These are phyloP conservation scores for Fusarium poae DNA, from an alignment of 2,329 filamentous ascomycete genomes.

Conservation along the genomic window DNA sequence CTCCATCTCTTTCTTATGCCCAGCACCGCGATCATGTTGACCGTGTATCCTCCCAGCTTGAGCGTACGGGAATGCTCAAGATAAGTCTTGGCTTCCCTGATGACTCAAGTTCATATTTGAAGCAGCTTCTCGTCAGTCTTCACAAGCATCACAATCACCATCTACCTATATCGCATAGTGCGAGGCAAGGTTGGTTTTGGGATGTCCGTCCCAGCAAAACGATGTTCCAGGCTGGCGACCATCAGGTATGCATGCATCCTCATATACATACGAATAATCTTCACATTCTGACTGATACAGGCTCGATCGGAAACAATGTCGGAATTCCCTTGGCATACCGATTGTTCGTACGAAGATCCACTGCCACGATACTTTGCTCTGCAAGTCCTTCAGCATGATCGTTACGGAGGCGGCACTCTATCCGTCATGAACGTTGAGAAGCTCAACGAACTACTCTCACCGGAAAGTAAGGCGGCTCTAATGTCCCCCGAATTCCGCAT, in stretches of 20 bases:
- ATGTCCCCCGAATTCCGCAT: conserved; percentile 51
- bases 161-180: conserved; percentile 58
- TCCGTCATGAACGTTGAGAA: conserved; percentile 54
- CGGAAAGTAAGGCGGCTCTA: conserved; percentile 41
- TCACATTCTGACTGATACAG: neutral
- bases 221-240: conserved; percentile 49
- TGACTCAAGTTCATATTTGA: conserved; percentile 52
- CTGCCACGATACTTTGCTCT: conserved; percentile 58
- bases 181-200: conserved; percentile 60
- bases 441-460: conserved; percentile 47
- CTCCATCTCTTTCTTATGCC: conserved; percentile 27
- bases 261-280: conserved; percentile 1
- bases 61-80: conserved; percentile 53
- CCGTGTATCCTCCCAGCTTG: conserved; percentile 33
- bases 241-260: conserved; percentile 56
- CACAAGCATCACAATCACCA: conserved; percentile 52
- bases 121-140: conserved; percentile 52
- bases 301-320: conserved; percentile 55
- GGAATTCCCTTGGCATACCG: conserved; percentile 60
- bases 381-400: conserved; percentile 58
- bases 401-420: conserved; percentile 56
- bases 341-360: conserved; percentile 58
- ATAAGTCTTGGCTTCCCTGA: conserved; percentile 53
- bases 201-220: conserved; percentile 54
- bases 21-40: conserved; percentile 33